Evolutionary conservation across 805 yeast genomes (phyloP), one percentile per base, ranked within the genome.

Genomic region (Yarrowia divulgata): DNA sequence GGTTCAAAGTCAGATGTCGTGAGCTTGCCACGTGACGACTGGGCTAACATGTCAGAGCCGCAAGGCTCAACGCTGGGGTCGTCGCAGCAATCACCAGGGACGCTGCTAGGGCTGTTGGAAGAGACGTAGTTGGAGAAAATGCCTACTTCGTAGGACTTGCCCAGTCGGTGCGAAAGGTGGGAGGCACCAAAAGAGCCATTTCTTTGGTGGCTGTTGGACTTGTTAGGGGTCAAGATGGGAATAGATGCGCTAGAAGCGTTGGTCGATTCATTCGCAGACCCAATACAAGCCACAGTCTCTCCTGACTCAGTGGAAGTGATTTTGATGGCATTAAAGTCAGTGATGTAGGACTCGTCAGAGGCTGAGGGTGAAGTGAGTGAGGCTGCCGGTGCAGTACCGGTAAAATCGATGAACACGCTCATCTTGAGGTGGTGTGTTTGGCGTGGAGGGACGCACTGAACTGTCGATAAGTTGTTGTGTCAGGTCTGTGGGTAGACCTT

Each of bases 1-100:
- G 90, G 90, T 73, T 85, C 87, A 74, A 93, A 92, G 75, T 92
- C 97, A 3, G 58, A 55, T 1, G 79, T 78, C 1, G 67, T 66
- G 71, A 76, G 75, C 71, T 74, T 75, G 23, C 73, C 72, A 29
- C 72, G 66, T 4, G 50, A 46, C 6, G 18, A 16, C 50, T 58
- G 66, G 7, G 29, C 32, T 8, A 43, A 29, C 66, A 63, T 1
- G 8, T 63, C 67, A 3, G 57, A 63, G 9, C 67, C 67, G 9
- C 45, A 63, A 35, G 67, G 57, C 34, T 63, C 57, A 14, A 49
- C 46, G 9, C 57, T 46, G 46, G 67, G 57, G 13, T 63, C 57
- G n/a, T 34, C 52, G 9, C 50, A 43, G 42, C 52, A 58, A 8
- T 63, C 67, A 2, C 67, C 54, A 3, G 46, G 57, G 18, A 46